These are phyloP conservation scores for Diaporthe velutina DNA, from an alignment of 2,329 filamentous ascomycete genomes.

Conservation along the genomic window DNA sequence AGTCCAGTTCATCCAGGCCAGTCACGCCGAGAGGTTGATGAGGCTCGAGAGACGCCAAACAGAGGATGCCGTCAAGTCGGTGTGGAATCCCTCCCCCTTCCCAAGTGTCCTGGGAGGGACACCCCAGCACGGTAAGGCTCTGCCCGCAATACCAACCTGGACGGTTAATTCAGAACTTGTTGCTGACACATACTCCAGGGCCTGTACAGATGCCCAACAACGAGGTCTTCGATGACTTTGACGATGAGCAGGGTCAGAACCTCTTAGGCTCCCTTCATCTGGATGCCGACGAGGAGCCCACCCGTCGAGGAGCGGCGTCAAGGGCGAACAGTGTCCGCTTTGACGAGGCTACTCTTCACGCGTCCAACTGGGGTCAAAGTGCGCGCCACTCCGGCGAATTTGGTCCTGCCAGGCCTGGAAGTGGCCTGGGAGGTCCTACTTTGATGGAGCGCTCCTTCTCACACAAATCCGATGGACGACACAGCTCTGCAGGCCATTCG, in stretches of 20 bases:
- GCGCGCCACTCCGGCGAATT: conserved; percentile 88
- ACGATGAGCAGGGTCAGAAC: conserved; percentile 82
- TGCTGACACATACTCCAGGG: conserved; percentile 61
- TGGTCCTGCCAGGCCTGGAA: conserved; percentile 80
- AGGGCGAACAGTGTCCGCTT: conserved; percentile 97
- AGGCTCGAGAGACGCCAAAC: conserved; percentile 76
- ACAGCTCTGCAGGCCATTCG: conserved; percentile 92
- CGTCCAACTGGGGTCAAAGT: conserved; percentile 84
- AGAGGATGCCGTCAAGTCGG: conserved; percentile 81
- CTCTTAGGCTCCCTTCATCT: conserved; percentile 85
- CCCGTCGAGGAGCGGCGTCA: conserved; percentile 87
- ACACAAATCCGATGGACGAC: conserved; percentile 94
- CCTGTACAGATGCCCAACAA: conserved; percentile 83
- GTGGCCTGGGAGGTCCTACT: conserved; percentile 81
- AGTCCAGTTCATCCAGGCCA: conserved; percentile 72
- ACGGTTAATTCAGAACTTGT: conserved; percentile 41
- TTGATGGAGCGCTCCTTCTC: conserved; percentile 93
- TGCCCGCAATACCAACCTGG: background rate
- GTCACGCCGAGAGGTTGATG: conserved; percentile 72
- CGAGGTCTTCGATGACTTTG: conserved; percentile 90
- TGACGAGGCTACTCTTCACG: conserved; percentile 93
- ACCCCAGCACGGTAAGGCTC: conserved; percentile 83
- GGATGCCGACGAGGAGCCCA: conserved; percentile 88
- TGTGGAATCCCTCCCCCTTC: conserved; percentile 90
- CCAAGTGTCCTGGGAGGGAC: conserved; percentile 86